A percentile compares a stretch with the other conserved stretches of the same genome.
Evolutionary conservation across 176 grass and related monocot genomes (phyloP).

Genomic region (Eleusine coracana): DNA sequence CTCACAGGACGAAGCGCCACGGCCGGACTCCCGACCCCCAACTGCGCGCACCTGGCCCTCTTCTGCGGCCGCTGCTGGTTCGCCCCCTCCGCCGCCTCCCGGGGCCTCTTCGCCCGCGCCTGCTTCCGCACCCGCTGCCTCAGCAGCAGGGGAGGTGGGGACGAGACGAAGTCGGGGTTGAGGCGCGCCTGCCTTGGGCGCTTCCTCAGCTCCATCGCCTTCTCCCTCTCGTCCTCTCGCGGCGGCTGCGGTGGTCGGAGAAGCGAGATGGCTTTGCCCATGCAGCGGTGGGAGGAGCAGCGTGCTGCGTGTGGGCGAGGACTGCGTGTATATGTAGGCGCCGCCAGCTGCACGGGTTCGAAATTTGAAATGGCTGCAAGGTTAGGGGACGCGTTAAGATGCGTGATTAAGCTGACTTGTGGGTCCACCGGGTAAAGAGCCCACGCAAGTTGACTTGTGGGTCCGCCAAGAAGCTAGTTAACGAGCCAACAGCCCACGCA

Average conservation of each 20-base stretch:
- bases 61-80: conserved; percentile 24
- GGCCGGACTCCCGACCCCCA: conserved; percentile 39
- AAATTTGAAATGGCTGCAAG: conserved; percentile 58
- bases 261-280: conserved; percentile 61
- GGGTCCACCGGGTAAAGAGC: background rate
- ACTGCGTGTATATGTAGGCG: conserved; percentile 40
- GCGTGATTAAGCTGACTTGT: conserved; percentile 17
- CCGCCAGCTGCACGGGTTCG: conserved; percentile 27
- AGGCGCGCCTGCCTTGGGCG: conserved; percentile 32
- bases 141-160: conserved; percentile 21
- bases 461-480: background rate
- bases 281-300: conserved; percentile 45
- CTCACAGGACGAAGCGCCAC: conserved; percentile 35
- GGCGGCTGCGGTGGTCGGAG: conserved; percentile 37
- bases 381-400: background rate
- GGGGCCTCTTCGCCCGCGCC: background rate
- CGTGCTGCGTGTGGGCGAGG: conserved; percentile 20
- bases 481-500: background rate
- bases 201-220: conserved; percentile 52
- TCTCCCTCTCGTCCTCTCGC: conserved; percentile 29
- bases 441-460: conserved; percentile 14
- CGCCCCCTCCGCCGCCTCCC: background rate
- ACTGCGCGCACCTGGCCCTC: conserved; percentile 2
- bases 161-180: conserved; percentile 57
- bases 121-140: conserved; percentile 45